Evolutionary conservation across 2,329 filamentous ascomycete species (phyloP).

Genomic region (Neonectria sp.): DNA sequence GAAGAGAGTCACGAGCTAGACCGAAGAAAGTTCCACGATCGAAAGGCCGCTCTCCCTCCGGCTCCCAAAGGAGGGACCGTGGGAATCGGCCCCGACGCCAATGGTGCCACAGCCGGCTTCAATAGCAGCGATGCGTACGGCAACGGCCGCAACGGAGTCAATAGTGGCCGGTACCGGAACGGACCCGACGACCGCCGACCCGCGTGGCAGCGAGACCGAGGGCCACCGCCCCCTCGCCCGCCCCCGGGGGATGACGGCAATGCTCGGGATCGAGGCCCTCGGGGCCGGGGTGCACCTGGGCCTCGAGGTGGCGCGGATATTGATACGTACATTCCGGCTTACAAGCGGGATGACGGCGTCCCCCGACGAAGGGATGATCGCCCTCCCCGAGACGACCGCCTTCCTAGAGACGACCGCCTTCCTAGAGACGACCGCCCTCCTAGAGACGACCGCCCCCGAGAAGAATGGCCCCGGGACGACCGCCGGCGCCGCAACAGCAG

Average conservation of each 20-base stretch:
- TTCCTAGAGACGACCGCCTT: conserved; percentile 39
- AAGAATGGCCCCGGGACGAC: conserved; percentile 46
- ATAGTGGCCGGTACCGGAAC: conserved; percentile 61
- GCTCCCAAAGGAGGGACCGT: conserved; percentile 94
- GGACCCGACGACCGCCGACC: conserved; percentile 64
- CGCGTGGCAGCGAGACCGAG: conserved; percentile 70
- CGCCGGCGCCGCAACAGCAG: conserved; percentile 52
- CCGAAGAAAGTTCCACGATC: conserved; percentile 88
- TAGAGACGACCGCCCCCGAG: conserved; percentile 29
- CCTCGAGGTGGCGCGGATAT: conserved; percentile 55
- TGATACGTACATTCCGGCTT: conserved; percentile 67
- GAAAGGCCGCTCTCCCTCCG: conserved; percentile 87
- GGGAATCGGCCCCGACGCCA: conserved; percentile 76
- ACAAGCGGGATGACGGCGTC: conserved; percentile 54
- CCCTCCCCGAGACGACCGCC: conserved; percentile 37
- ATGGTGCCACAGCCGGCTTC: conserved; percentile 63
- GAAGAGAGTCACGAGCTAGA: conserved; percentile 98
- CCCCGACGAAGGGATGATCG: conserved; percentile 54
- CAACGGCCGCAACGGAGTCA: conserved; percentile 62
- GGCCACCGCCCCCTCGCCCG: conserved; percentile 65
- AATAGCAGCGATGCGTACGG: conserved; percentile 67
- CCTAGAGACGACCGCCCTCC: conserved; percentile 5
- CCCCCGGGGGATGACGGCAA: conserved; percentile 54
- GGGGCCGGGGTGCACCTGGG: conserved; percentile 50
- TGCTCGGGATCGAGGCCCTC: conserved; percentile 56